Evolutionary conservation across 176 grass and related monocot genomes (phyloP).

Genomic region (Paspalum vaginatum): DNA sequence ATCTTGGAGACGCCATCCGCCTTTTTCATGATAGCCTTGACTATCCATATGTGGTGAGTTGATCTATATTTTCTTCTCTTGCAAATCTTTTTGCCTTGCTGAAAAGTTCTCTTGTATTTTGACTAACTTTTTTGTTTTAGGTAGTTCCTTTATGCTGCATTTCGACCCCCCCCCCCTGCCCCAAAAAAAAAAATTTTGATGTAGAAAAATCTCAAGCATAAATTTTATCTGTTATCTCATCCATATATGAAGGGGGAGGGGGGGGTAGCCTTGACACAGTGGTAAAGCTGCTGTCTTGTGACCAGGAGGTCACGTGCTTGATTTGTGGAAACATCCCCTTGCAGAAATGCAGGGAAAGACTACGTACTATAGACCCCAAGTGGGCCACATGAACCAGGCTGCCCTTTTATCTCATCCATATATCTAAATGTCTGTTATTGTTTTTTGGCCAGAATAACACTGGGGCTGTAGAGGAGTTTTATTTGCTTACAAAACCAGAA

Average conservation of each 20-base stretch:
- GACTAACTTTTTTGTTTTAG: not conserved
- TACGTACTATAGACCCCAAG: too few species aligned
- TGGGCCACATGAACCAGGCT: too few species aligned
- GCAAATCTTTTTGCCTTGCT: not conserved
- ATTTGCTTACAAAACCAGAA: conserved; percentile 89
- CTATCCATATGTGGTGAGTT: conserved; percentile 83
- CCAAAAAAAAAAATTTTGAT: too few species aligned
- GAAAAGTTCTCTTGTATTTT: not conserved
- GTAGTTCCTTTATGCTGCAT: not conserved
- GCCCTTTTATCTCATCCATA: conserved; percentile 2
- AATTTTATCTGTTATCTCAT: conserved; percentile 17
- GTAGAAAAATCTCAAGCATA: not conserved
- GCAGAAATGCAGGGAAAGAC: too few species aligned
- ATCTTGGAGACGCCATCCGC: conserved; percentile 88
- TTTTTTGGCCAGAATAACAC: conserved; percentile 66
- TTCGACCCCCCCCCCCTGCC: too few species aligned
- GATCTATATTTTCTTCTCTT: conserved; percentile 25
- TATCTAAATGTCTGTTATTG: conserved; percentile 35
- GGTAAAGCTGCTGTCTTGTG: too few species aligned
- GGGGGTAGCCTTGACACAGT: too few species aligned
- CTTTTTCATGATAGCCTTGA: conserved; percentile 98
- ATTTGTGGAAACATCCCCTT: too few species aligned
- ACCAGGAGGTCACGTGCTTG: too few species aligned
- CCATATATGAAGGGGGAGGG: conserved; percentile 30
- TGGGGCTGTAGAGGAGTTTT: conserved; percentile 82